Conservation (phyloP, 805 yeast genomes). For the Blastobotrys attinorum region DNA sequence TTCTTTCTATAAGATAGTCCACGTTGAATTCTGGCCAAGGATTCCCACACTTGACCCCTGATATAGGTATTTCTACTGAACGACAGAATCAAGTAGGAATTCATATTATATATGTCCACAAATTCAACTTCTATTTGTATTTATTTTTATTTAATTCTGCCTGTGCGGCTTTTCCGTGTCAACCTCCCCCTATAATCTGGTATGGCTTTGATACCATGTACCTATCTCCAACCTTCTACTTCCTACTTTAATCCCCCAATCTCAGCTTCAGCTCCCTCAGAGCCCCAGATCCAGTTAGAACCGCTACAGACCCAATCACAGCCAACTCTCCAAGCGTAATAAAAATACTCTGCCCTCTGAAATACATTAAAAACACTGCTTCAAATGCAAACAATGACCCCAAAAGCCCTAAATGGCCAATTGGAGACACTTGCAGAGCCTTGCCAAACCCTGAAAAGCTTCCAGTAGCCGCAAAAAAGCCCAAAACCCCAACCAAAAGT, state of each 20-base stretch:
- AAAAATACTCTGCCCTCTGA: constrained; percentile 52
- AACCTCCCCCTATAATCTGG: no score
- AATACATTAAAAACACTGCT: constrained; percentile 48
- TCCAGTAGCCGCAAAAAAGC: constrained; percentile 23
- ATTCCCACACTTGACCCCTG: background rate
- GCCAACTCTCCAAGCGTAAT: constrained; percentile 42
- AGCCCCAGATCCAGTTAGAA: constrained; percentile 59
- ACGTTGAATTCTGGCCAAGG: background rate
- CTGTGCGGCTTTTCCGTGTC: no score
- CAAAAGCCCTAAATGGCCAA: constrained; percentile 38
- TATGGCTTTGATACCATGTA: no score
- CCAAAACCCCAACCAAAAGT: constrained; percentile 37
- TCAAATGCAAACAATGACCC: constrained; percentile 44
- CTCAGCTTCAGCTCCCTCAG: constrained; percentile 37
- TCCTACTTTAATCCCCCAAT: no score
- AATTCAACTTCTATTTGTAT: no score
- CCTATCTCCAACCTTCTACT: no score
- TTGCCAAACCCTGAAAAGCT: constrained; percentile 20
- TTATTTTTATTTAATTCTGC: no score
- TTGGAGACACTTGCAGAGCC: constrained; percentile 30
- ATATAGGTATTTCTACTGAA: background rate
- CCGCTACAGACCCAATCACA: constrained; percentile 44
- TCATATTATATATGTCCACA: no score
- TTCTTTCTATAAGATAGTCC: constrained; percentile 1
- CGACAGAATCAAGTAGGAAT: background rate